phyloP scores from a whole-genome alignment of 768 basidiomycete species.

The Pleurotus salmoneostramineus region DNA sequence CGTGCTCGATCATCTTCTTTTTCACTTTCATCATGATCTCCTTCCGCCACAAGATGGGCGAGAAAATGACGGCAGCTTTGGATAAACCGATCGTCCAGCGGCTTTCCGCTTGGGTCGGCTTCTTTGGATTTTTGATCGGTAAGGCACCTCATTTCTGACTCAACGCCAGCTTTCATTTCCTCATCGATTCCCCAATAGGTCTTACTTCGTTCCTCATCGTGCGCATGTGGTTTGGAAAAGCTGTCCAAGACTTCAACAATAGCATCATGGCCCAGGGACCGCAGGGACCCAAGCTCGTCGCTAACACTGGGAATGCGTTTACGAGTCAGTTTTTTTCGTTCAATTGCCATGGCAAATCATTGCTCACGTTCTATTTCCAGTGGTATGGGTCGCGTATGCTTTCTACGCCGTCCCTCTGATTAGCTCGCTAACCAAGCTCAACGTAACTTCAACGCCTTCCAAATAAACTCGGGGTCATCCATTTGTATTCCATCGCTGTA shows the following conservation, averaged over 20 bases:
- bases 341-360: background rate
- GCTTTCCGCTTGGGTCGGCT: constrained; percentile 68
- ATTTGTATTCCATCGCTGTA: background rate
- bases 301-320: constrained; percentile 66
- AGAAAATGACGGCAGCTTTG: constrained; percentile 41
- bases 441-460: constrained; percentile 42
- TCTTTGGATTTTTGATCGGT: constrained; percentile 76
- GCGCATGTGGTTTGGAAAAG: constrained; percentile 81
- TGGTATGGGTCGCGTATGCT: constrained; percentile 77
- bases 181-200: constrained; percentile 32
- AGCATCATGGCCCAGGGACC: constrained; percentile 49
- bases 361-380: constrained; percentile 27
- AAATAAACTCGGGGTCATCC: constrained; percentile 23
- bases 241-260: constrained; percentile 72
- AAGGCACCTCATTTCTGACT: constrained; percentile 11
- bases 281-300: constrained; percentile 56
- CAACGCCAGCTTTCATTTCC: background rate
- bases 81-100: constrained; percentile 58
- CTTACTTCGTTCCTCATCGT: constrained; percentile 66
- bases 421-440: constrained; percentile 63
- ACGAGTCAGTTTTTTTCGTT: constrained; percentile 48
- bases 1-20: constrained; percentile 59
- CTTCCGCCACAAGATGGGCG: constrained; percentile 60
- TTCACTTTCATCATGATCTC: constrained; percentile 61
- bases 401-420: constrained; percentile 72